These are phyloP conservation scores for Nepenthes mirabilis DNA, from an alignment of 148 eudicot species.

Conservation along the genomic window DNA sequence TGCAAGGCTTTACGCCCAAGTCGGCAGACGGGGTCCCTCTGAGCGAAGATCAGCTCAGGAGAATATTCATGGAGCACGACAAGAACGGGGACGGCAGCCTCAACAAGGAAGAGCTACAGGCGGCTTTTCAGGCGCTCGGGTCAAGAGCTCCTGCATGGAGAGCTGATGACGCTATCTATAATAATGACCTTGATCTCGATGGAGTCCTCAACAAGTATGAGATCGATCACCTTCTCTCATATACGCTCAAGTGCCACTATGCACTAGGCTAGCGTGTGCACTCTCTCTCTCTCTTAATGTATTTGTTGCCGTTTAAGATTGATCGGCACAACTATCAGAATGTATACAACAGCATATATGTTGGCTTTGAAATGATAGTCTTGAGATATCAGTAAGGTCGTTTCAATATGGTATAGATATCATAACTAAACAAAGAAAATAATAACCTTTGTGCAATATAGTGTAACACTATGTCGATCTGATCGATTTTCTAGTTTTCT, in stretches of 20 bases:
- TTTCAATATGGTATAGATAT: too few relatives aligned
- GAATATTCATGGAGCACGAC: conserved; percentile 24
- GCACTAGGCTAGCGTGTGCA: background rate
- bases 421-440: too few relatives aligned
- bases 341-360: too few relatives aligned
- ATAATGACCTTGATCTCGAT: conserved; percentile 29
- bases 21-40: background rate
- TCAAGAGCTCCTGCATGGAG: conserved; percentile 19
- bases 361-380: too few relatives aligned
- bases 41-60: conserved; percentile 21
- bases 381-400: too few relatives aligned
- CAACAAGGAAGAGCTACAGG: conserved; percentile 26
- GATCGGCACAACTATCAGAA: too few relatives aligned
- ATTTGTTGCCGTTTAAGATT: too few relatives aligned
- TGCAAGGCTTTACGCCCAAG: conserved; percentile 2
- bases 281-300: too few relatives aligned
- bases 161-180: conserved; percentile 22
- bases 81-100: conserved; percentile 27
- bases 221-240: conserved; percentile 28
- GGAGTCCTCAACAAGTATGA: conserved; percentile 23
- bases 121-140: conserved; percentile 23
- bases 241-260: conserved; percentile 9
- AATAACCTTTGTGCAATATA: too few relatives aligned
- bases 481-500: too few relatives aligned
- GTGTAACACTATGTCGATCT: too few relatives aligned